Percentiles rank a stretch among this genome's conserved stretches.
Evolutionary conservation across 1,284 basidiomycete species (phyloP).

Genomic region (Leccinum ambiguum): DNA sequence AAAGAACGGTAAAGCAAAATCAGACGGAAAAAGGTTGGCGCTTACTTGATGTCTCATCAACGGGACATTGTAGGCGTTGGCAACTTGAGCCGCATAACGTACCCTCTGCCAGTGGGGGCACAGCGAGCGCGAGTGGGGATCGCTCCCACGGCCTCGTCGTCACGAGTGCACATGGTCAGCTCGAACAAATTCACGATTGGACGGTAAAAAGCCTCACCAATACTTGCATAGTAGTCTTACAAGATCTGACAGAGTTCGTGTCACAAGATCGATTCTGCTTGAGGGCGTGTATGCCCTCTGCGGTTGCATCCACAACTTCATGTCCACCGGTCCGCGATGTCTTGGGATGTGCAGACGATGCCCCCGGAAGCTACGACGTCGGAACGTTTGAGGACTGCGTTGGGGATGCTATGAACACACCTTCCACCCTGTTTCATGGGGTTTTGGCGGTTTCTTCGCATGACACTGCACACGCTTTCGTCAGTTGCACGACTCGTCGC

Average conservation of each 20-base stretch:
- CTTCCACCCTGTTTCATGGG: slow-evolving; percentile 67
- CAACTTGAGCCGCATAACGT: slow-evolving; percentile 65
- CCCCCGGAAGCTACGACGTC: slow-evolving; percentile 60
- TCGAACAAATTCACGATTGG: slow-evolving; percentile 66
- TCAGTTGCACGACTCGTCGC: slow-evolving; percentile 45
- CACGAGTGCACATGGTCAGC: slow-evolving; percentile 63
- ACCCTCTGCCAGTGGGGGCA: slow-evolving; percentile 46
- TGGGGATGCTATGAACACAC: slow-evolving; percentile 52
- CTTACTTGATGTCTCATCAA: slow-evolving; percentile 37
- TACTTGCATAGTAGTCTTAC: slow-evolving; percentile 19
- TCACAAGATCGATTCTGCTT: slow-evolving; percentile 67
- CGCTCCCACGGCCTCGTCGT: slow-evolving; percentile 72
- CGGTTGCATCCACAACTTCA: slow-evolving; percentile 48
- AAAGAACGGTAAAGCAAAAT: background rate
- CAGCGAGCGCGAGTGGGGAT: slow-evolving; percentile 57
- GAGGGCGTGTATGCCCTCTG: slow-evolving; percentile 66
- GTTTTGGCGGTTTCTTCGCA: slow-evolving; percentile 56
- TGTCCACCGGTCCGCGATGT: slow-evolving; percentile 72
- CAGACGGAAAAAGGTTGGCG: slow-evolving; percentile 2
- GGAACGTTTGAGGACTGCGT: slow-evolving; percentile 62
- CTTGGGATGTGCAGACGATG: slow-evolving; percentile 61
- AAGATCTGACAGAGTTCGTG: slow-evolving; percentile 49
- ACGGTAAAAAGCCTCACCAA: slow-evolving; percentile 42
- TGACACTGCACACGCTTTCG: slow-evolving; percentile 57
- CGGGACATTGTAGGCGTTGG: slow-evolving; percentile 44